These are phyloP conservation scores for Aspergillus chevalieri DNA, from an alignment of 2,329 filamentous ascomycete species.

Conservation along the genomic window DNA sequence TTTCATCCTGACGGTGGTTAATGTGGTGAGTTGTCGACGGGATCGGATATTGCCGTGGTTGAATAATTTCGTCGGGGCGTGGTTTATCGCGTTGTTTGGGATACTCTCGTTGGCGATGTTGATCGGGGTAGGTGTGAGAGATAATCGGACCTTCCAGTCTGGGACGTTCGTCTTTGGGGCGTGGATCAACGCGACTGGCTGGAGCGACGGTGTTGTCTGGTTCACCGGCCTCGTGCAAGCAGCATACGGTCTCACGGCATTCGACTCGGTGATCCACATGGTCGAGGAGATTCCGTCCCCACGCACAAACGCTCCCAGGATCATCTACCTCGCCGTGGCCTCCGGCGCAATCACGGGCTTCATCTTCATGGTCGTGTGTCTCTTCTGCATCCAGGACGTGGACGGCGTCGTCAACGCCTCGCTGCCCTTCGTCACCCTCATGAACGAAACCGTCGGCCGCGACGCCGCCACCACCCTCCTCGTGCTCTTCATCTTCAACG, in stretches of 20 bases:
- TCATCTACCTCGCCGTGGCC: slow-evolving; percentile 49
- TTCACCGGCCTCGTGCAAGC: slow-evolving; percentile 54
- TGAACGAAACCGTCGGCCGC: slow-evolving; percentile 36
- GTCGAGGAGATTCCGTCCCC: slow-evolving; percentile 53
- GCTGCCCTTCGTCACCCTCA: slow-evolving; percentile 47
- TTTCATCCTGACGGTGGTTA: slow-evolving; percentile 44
- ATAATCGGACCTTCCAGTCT: slow-evolving; percentile 43
- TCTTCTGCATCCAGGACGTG: slow-evolving; percentile 47
- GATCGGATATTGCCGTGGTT: slow-evolving; percentile 46
- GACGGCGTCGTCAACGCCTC: slow-evolving; percentile 37
- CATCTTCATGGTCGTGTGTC: slow-evolving; percentile 48
- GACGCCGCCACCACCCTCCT: slow-evolving; percentile 47
- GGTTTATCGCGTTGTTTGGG: slow-evolving; percentile 49
- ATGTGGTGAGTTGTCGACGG: slow-evolving; percentile 47
- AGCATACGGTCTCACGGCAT: slow-evolving; percentile 53
- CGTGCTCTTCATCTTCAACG: slow-evolving; percentile 52
- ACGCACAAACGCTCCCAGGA: slow-evolving; percentile 45
- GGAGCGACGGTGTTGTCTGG: slow-evolving; percentile 52
- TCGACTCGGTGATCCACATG: slow-evolving; percentile 55
- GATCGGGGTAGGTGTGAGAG: slow-evolving; percentile 46
- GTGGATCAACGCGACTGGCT: slow-evolving; percentile 50
- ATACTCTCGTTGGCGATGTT: slow-evolving; percentile 48
- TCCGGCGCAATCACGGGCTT: slow-evolving; percentile 47
- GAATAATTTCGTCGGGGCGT: slow-evolving; percentile 53
- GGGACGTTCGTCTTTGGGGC: slow-evolving; percentile 48